A percentile compares a stretch with the other conserved stretches of the same genome.
These are phyloP conservation scores for Epichloe baconii DNA, from an alignment of 2,329 filamentous ascomycete species.

Conservation along the genomic window DNA sequence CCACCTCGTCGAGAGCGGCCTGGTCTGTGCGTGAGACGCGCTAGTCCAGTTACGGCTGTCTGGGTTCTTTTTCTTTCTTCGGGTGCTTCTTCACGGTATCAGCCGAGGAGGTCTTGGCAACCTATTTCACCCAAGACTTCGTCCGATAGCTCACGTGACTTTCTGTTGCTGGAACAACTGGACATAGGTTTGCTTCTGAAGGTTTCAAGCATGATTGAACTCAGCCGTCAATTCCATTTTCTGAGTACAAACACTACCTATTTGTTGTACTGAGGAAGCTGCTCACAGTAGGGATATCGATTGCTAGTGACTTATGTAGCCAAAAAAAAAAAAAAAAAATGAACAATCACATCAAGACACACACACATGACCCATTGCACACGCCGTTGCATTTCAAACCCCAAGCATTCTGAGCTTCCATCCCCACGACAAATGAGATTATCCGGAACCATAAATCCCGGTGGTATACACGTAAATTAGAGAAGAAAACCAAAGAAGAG, in stretches of 20 bases:
- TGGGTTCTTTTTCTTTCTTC: not conserved
- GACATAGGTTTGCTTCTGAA: not conserved
- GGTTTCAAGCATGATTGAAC: too few relatives aligned
- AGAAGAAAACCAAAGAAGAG: constrained; percentile 12
- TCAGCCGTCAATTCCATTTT: constrained; percentile 1
- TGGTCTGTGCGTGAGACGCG: constrained; percentile 12
- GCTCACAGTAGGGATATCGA: constrained; percentile 13
- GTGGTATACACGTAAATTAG: constrained; percentile 7
- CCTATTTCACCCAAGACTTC: not conserved
- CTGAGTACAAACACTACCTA: not conserved
- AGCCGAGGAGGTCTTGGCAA: not conserved
- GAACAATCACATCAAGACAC: not conserved
- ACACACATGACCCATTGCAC: not conserved
- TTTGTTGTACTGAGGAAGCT: constrained; percentile 2
- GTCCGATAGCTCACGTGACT: not conserved
- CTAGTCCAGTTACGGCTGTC: constrained; percentile 6
- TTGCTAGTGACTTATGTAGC: constrained; percentile 16
- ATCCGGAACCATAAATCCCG: constrained; percentile 1
- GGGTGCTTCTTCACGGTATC: constrained; percentile 5
- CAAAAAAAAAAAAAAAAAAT: constrained; percentile 9
- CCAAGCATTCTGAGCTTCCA: not conserved
- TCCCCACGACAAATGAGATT: constrained; percentile 10
- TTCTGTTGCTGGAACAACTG: not conserved
- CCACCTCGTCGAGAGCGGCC: not conserved
- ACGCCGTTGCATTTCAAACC: not conserved